phyloP scores from a whole-genome alignment of 345 rosid species.

The Viola odorata region DNA sequence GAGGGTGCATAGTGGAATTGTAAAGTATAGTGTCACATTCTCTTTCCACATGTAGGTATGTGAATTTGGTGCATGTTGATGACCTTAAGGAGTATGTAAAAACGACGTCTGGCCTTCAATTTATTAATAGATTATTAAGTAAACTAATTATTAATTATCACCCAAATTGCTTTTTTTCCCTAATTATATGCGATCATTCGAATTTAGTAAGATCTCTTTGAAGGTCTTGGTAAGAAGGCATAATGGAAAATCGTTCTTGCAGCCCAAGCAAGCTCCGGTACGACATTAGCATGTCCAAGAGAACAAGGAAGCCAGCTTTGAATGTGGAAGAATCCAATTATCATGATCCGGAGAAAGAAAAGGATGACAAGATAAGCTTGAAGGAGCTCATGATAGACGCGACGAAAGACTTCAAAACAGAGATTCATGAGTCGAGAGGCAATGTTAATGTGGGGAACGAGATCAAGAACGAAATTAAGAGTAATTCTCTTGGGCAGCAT shows the following conservation, averaged over 20 bases:
- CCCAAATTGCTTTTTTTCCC: too few relatives aligned
- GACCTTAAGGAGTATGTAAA: too few relatives aligned
- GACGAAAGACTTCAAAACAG: background rate
- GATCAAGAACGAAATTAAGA: constrained; percentile 10
- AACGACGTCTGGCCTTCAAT: too few relatives aligned
- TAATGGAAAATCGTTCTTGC: constrained; percentile 39
- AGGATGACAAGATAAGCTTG: constrained; percentile 43
- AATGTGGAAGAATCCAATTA: constrained; percentile 1
- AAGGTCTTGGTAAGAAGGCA: background rate
- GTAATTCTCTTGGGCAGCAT: constrained; percentile 46
- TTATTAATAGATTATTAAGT: too few relatives aligned
- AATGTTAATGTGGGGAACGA: constrained; percentile 19
- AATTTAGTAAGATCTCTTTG: background rate
- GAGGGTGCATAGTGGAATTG: too few relatives aligned
- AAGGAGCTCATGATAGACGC: constrained; percentile 43
- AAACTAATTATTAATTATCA: too few relatives aligned
- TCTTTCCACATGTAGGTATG: too few relatives aligned
- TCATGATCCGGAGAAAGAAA: background rate
- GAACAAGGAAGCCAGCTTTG: constrained; percentile 61
- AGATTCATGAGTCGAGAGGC: background rate
- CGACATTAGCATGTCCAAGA: constrained; percentile 62
- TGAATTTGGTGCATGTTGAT: too few relatives aligned
- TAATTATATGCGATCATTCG: too few relatives aligned
- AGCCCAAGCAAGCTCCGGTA: constrained; percentile 31
- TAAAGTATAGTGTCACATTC: too few relatives aligned